Evolutionary conservation across 495 filamentous ascomycete species (phyloP), one percentile per base, ranked within the genome.

Genomic region (Aspergillus taichungensis): DNA sequence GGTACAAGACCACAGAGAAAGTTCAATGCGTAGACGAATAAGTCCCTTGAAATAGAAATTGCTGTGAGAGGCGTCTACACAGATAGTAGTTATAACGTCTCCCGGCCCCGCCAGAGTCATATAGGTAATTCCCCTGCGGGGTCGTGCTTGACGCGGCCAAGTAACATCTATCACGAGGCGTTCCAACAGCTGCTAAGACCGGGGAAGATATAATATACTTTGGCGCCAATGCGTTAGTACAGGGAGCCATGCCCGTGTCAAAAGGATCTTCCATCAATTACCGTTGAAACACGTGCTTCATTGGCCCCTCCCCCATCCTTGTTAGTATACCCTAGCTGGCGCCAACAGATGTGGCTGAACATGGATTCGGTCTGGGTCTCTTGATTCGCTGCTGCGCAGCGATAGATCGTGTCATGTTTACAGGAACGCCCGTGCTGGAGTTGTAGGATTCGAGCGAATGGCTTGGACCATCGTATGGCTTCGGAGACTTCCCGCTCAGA

Each of bases 221-320:
- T 37, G 42, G 49, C 43, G 46, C 43, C 49, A 45, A 38, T 41
- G 45, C 40, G 39, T 45, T 54, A 51, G 49, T 13, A 43, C 18
- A 30, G 47, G 43, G 37, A 43, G 55, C 55, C 50, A 33, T 46
- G 42, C 41, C 36, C 18, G 34, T 29, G 41, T 49, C 46, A 43
- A 35, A 31, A 53, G 18, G 46, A 56, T 62, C 31, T 65, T 62
- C 64, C 64, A 43, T 65, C 64, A 67, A 67, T 67, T 62, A 65
- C 38, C 43, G 18, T 24, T 24, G 18, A 24, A 4, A 39, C 8
- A 18, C 46, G 28, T 10, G 39, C 30, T 36, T 30, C 10, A 34
- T n/a, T 13, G 43, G 18, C 29, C 18, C 12, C 12, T 5, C 32
- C 42, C 35, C 24, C 27, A 13, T 37, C 36, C 18, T 34, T 39